Conservation (phyloP, 441 rosid species). For the Flueggea neowawraea region DNA sequence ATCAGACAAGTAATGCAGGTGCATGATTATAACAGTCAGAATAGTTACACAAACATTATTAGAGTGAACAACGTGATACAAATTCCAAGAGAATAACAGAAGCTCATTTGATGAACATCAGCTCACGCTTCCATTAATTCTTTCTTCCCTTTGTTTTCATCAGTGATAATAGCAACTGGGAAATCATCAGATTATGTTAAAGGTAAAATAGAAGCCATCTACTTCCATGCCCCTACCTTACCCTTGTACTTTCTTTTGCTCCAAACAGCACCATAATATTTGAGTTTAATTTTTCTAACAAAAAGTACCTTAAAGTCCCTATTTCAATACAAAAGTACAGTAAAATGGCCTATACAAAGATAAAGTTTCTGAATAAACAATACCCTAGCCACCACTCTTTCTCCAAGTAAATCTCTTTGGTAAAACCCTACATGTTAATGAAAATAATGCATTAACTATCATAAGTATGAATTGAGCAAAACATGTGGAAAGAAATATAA, state of each 20-base stretch:
- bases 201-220: neutral
- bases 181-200: neutral
- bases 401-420: conserved; percentile 97
- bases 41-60: too few species aligned
- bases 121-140: neutral
- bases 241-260: neutral
- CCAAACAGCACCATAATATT: neutral
- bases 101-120: neutral
- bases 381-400: conserved; percentile 99
- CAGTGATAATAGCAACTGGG: neutral
- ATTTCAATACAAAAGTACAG: too few species aligned
- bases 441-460: neutral
- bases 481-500: neutral
- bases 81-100: neutral
- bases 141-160: neutral
- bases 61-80: neutral
- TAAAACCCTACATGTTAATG: conserved; percentile 69
- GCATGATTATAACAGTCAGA: too few species aligned
- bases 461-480: neutral
- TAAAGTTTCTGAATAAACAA: conserved; percentile 28
- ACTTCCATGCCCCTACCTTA: neutral
- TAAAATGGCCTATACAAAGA: neutral
- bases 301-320: too few species aligned
- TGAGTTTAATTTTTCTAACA: too few species aligned
- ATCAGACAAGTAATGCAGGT: conserved; percentile 1